These are phyloP conservation scores for Salix caprea DNA, from an alignment of 345 rosid genomes.

Conservation along the genomic window DNA sequence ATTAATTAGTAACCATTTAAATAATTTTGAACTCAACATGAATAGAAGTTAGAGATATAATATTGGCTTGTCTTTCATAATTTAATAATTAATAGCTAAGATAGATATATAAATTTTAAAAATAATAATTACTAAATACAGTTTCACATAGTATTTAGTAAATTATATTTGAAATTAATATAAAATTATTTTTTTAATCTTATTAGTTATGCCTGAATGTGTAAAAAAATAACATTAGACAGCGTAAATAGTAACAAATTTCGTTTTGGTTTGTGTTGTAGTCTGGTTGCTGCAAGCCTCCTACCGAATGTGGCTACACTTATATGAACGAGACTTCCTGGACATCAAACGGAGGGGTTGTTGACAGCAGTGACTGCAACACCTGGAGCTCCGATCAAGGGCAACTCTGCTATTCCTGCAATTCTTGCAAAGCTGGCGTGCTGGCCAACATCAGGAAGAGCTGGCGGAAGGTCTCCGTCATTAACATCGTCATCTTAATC, in stretches of 20 bases:
- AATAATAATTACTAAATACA: no score
- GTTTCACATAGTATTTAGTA: no score
- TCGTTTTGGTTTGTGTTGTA: slow-evolving; percentile 17
- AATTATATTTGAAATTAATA: no score
- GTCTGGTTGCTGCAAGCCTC: slow-evolving; percentile 99
- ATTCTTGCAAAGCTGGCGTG: slow-evolving; percentile 92
- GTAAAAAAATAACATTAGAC: no score
- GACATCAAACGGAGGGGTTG: slow-evolving; percentile 39
- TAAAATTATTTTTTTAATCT: no score
- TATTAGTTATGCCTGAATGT: no score
- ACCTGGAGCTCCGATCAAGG: slow-evolving; percentile 71
- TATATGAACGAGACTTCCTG: slow-evolving; percentile 75
- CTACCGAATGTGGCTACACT: slow-evolving; percentile 62
- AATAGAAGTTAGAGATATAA: no score
- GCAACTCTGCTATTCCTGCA: slow-evolving; percentile 64
- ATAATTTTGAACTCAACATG: no score
- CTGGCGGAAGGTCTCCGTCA: slow-evolving; percentile 90
- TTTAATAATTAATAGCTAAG: no score
- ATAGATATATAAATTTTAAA: no score
- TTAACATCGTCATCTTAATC: slow-evolving; percentile 72
- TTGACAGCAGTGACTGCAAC: slow-evolving; percentile 50
- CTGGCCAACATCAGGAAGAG: slow-evolving; percentile 79
- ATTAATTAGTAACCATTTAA: no score
- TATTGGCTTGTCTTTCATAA: no score
- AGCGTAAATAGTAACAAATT: not conserved